phyloP scores from a whole-genome alignment of 495 filamentous ascomycete species.

The Aspergillus sparsus region DNA sequence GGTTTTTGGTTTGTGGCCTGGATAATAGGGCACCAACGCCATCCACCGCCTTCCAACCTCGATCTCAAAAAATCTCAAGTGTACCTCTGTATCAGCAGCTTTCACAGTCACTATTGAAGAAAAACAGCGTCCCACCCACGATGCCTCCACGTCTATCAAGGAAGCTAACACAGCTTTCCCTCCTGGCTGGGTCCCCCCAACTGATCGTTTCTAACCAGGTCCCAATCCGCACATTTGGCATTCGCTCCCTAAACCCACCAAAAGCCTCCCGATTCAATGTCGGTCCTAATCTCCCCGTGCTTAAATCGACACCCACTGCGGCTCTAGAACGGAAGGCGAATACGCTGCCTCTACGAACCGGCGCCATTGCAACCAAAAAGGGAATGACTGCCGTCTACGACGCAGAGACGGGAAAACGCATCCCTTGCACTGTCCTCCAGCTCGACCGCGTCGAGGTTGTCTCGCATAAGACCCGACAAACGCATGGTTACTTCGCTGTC shows the following conservation, averaged over 20 bases:
- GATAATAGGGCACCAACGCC: constrained; percentile 1
- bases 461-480: constrained; percentile 73
- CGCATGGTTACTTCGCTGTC: constrained; percentile 89
- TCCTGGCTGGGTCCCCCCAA: constrained; percentile 24
- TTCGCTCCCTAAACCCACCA: constrained; percentile 52
- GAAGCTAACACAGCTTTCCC: constrained; percentile 38
- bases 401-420: constrained; percentile 69
- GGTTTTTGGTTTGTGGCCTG: not conserved
- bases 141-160: constrained; percentile 43
- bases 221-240: constrained; percentile 43
- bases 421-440: constrained; percentile 89
- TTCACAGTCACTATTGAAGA: not conserved
- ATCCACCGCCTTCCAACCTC: constrained; percentile 18
- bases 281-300: constrained; percentile 49
- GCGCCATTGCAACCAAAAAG: constrained; percentile 82
- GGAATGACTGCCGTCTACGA: constrained; percentile 94
- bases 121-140: constrained; percentile 18
- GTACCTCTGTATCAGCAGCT: too few relatives aligned
- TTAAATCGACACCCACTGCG: constrained; percentile 71
- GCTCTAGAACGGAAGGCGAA: constrained; percentile 76
- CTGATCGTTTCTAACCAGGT: constrained; percentile 22
- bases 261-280: constrained; percentile 50
- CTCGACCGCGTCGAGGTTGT: constrained; percentile 89
- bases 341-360: constrained; percentile 77
- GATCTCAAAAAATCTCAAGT: constrained; percentile 27